Conservation (phyloP, 1,284 basidiomycete genomes). For the Cutaneotrichosporon spelunceum region DNA sequence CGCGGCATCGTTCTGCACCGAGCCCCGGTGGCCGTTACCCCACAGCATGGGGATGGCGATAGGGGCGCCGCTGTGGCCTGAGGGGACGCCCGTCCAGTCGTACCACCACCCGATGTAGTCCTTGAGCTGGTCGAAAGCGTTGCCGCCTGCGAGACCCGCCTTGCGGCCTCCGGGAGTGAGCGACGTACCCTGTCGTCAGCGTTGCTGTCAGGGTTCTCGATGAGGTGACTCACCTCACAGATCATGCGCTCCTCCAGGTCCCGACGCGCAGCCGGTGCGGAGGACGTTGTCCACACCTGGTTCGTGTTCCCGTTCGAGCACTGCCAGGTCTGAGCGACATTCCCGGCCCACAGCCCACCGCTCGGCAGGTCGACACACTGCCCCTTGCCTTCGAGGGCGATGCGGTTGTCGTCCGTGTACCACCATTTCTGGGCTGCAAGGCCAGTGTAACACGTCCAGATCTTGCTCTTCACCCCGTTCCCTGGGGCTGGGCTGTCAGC, state of each 20-base stretch:
- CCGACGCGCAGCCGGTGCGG: not conserved
- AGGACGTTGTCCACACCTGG: conserved; percentile 16
- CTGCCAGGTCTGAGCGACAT: conserved; percentile 20
- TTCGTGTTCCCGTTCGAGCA: conserved; percentile 18
- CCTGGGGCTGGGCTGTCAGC: conserved; percentile 14
- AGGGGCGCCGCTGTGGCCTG: conserved; percentile 23
- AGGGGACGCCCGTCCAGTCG: conserved; percentile 19
- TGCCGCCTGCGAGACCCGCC: conserved; percentile 37
- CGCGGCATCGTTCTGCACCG: conserved; percentile 34
- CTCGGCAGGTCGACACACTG: conserved; percentile 22
- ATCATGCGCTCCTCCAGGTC: not conserved
- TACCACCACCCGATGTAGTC: conserved; percentile 49
- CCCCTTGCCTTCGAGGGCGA: conserved; percentile 11
- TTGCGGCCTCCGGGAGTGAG: conserved; percentile 23
- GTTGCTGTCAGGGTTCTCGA: not conserved
- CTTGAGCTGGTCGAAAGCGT: conserved; percentile 29
- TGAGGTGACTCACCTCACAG: not conserved
- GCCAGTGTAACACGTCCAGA: conserved; percentile 20
- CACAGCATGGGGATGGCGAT: conserved; percentile 48
- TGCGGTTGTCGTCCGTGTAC: conserved; percentile 13
- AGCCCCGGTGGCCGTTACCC: conserved; percentile 38
- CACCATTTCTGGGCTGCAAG: conserved; percentile 16
- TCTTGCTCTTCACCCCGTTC: conserved; percentile 15
- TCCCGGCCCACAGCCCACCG: conserved; percentile 9
- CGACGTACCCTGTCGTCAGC: not conserved